These are phyloP conservation scores for Hanseniaspora lachancei DNA, from an alignment of 805 yeast genomes.

Conservation along the genomic window DNA sequence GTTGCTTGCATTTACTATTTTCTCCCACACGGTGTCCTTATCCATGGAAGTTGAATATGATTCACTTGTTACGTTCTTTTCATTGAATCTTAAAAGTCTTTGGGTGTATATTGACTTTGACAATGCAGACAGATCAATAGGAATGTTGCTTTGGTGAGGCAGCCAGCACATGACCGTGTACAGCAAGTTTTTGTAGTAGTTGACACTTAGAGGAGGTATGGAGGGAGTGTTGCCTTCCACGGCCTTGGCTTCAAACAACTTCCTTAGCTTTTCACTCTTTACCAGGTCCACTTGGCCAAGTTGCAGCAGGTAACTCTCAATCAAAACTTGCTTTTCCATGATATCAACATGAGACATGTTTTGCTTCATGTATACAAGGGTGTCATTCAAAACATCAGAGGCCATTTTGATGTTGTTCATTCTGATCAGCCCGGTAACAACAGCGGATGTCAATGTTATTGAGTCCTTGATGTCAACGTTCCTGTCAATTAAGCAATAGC, in stretches of 20 bases:
- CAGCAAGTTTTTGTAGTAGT: constrained; percentile 20
- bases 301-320: constrained; percentile 35
- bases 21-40: neutral
- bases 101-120: neutral
- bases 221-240: constrained; percentile 13
- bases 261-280: constrained; percentile 29
- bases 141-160: constrained; percentile 6
- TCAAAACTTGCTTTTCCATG: constrained; percentile 27
- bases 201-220: constrained; percentile 31
- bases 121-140: neutral
- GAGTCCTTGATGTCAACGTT: constrained; percentile 36
- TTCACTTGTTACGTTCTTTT: neutral
- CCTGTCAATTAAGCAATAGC: constrained; percentile 19
- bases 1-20: neutral
- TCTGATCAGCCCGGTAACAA: constrained; percentile 40
- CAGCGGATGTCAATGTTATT: constrained; percentile 22
- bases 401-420: constrained; percentile 40
- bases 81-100: neutral
- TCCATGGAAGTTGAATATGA: neutral
- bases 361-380: constrained; percentile 25
- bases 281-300: constrained; percentile 27
- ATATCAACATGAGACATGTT: constrained; percentile 31
- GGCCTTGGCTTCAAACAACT: constrained; percentile 29
- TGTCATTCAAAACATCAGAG: constrained; percentile 42
- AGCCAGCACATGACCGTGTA: constrained; percentile 10